phyloP scores from a whole-genome alignment of 225 moss, liverwort and hornwort species.

The Pseudoscleropodium purum region DNA sequence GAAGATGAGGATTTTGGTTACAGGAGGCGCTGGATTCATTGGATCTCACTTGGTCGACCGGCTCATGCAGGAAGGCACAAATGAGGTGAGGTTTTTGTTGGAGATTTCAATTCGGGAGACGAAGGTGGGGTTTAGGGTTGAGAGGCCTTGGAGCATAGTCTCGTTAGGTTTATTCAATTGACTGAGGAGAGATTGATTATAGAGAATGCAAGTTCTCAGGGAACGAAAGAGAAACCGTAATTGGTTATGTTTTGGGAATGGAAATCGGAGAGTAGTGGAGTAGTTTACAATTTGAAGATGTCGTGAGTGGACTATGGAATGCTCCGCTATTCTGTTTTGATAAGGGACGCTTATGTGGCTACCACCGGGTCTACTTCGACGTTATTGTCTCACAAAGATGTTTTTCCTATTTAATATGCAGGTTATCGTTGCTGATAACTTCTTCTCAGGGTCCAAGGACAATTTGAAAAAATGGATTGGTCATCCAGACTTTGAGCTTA shows the following conservation, averaged over 20 bases:
- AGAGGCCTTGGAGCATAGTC: background rate
- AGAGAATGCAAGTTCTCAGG: background rate
- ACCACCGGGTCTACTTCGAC: background rate
- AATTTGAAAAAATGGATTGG: conserved; percentile 87
- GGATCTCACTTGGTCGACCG: conserved; percentile 95
- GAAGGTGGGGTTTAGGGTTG: background rate
- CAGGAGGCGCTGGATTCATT: conserved; percentile 96
- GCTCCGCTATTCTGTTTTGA: background rate
- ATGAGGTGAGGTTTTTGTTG: conserved; percentile 39
- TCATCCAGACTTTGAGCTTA: conserved; percentile 85
- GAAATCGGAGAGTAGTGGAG: background rate
- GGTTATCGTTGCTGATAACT: conserved; percentile 96
- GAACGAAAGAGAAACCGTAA: background rate
- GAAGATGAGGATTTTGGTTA: conserved; percentile 79
- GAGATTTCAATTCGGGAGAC: background rate
- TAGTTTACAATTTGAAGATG: background rate
- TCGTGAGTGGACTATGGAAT: background rate
- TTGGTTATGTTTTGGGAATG: background rate
- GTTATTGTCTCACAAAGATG: background rate
- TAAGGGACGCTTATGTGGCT: background rate
- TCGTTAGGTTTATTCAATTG: background rate
- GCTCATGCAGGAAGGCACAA: conserved; percentile 83
- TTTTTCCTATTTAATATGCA: background rate
- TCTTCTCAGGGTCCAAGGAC: conserved; percentile 91
- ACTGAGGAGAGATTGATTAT: background rate